Base-by-base conservation (phyloP, 441 rosid genomes). In the Biscutella auriculata region DNA sequence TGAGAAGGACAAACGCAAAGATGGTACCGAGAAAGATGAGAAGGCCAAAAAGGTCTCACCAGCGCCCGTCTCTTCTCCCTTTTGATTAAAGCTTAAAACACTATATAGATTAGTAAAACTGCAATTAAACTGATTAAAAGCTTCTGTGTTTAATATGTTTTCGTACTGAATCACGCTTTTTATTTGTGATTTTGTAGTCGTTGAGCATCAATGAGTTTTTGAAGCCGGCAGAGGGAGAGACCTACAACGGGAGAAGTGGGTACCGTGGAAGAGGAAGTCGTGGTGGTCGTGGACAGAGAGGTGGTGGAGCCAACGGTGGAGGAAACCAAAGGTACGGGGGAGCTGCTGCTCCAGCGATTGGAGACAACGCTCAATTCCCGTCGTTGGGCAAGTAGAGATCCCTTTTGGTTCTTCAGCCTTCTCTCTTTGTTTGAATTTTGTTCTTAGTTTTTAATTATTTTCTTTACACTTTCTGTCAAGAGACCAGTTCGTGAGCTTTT, bases 1-100 rank as follows among this genome's bases (percentile, higher is more conserved):
- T 16, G 73, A 69, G 6, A 68, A 68, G 63, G 67, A 62, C 40
- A 68, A 69, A 30, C 67, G 73, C 59, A 69, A 14, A 49, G 68
- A 68, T 35, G 68, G 68, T 48, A 28, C 60, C 9, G 73, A 69
- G 54, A 69, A 63, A 37, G 68, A 55, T 35, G 68, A 64, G 62
- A 64, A 64, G 56, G 50, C 69, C 14, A 69, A 44, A 33, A 69
- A 69, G 73, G 73, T 69, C 50, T 36, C 16, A 2, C 3, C 9
- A n/a, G n/a, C n/a, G n/a, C 54, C 35, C 14, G 28, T 32, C 39
- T 13, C 9, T 28, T 45, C 26, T 47, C 52, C 11, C 25, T 10
- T 21, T 8, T 13, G 2, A 13, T 46, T 26, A 14, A 46, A 46
- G 19, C 19, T 26, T 19, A 8, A 13, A 41, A 26, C 52, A n/a